Evolutionary conservation across 2,329 filamentous ascomycete species (phyloP), one percentile per base, ranked within the genome.

Genomic region (Nothopassalora personata): DNA sequence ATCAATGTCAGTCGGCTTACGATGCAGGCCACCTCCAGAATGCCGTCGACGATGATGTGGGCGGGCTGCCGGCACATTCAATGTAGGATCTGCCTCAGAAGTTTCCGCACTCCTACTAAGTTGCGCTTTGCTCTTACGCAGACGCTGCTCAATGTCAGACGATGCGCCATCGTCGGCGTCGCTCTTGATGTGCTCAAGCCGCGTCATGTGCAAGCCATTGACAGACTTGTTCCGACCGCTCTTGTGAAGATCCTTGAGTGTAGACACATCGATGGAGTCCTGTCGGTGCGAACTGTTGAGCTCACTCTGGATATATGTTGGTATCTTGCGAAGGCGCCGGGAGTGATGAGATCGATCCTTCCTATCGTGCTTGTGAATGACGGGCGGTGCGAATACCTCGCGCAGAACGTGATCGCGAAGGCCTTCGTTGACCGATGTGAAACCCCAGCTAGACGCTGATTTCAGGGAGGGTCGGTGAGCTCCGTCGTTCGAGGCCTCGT

Each of bases 371-470:
- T 92, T 90, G 67, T 90, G 87, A 60, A 96, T 89, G 0, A 89
- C 86, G 55, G 91, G 88, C 60, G 91, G 90, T 33, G 63, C 59
- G 69, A 97, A 97, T 0, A 93, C 93, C 71, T 97, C 92, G 43
- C 91, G 90, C 70, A 97, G 88, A 0, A 97, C 91, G 72, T 96
- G 90, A 71, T 96, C 93, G 60, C 92, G 87, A 43, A 97, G 76
- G 60, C 87, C 86, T 67, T 89, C 88, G 71, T 97, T 97, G 59
- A 97, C 89, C 23, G 88, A 92, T 0, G 92, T 97, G 15, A 91
- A 91, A 7, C 93, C 92, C 92, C 93, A 97, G 61, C 82, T 86
- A 52, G 78, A 75, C 34, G 78, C 76, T 51, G 80, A 78, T 53
- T 77, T 80, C 49, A 80, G 75, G 30, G 78, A 66, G 30, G 77